Conservation (phyloP, 2,329 filamentous ascomycete genomes). For the Arthrobotrys iridis region DNA sequence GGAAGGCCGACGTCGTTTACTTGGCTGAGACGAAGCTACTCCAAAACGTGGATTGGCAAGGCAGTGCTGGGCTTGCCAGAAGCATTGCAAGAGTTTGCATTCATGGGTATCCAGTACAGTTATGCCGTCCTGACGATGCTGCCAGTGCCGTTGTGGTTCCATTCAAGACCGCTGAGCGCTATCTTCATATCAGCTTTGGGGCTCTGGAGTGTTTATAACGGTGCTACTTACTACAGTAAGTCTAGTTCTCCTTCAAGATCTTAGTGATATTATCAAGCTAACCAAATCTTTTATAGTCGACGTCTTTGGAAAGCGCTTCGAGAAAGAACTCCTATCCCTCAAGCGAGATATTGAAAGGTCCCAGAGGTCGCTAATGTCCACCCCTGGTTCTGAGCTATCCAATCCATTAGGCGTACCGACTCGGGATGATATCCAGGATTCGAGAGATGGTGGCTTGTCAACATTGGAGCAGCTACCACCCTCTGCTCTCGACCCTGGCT, state of each 20-base stretch:
- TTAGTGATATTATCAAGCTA: conserved; percentile 13
- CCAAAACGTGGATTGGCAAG: conserved; percentile 86
- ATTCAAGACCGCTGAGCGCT: conserved; percentile 81
- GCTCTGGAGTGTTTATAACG: conserved; percentile 94
- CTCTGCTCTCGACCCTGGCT: conserved; percentile 23
- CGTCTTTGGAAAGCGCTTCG: conserved; percentile 94
- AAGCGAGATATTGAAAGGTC: conserved; percentile 88
- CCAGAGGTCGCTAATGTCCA: conserved; percentile 71
- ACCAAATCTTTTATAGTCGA: conserved; percentile 68
- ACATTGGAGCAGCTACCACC: conserved; percentile 40
- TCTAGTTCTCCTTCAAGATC: background rate
- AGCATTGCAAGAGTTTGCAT: conserved; percentile 81
- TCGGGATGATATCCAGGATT: conserved; percentile 33
- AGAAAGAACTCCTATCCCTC: conserved; percentile 91
- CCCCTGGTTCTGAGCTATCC: conserved; percentile 35
- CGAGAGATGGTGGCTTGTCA: conserved; percentile 34
- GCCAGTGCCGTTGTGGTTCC: conserved; percentile 94
- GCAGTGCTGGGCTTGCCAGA: conserved; percentile 81
- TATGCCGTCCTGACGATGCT: conserved; percentile 95
- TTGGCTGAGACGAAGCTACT: conserved; percentile 92
- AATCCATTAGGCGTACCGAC: conserved; percentile 21
- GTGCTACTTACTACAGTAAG: conserved; percentile 86
- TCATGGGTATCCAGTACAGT: conserved; percentile 93
- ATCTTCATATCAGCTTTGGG: conserved; percentile 84
- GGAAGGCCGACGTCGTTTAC: conserved; percentile 96